These are phyloP conservation scores for Wickerhamiella lipophila DNA, from an alignment of 805 yeast species.

Conservation along the genomic window DNA sequence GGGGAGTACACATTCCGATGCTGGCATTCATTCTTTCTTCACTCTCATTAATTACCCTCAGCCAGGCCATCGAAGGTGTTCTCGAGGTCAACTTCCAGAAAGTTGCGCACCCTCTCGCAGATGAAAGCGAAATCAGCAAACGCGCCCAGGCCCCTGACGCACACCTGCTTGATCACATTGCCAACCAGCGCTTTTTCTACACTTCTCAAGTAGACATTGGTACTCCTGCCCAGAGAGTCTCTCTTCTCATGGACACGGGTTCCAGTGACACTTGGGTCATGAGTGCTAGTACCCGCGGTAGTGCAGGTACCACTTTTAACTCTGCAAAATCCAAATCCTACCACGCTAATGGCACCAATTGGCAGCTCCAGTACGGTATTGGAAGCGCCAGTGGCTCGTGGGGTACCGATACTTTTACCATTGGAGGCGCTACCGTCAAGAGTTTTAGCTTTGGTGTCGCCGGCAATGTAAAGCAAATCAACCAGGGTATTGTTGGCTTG, in stretches of 20 bases:
- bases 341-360: slow-evolving; percentile 21
- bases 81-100: slow-evolving; percentile 1
- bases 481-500: slow-evolving; percentile 41
- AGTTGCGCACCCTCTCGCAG: slow-evolving; percentile 2
- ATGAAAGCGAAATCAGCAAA: background rate
- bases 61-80: slow-evolving; percentile 7
- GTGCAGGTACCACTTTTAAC: background rate
- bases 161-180: slow-evolving; percentile 18
- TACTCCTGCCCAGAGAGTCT: slow-evolving; percentile 42
- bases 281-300: slow-evolving; percentile 25
- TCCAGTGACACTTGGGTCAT: slow-evolving; percentile 63
- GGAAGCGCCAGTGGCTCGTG: slow-evolving; percentile 40
- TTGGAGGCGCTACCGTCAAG: slow-evolving; percentile 41
- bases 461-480: slow-evolving; percentile 43
- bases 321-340: slow-evolving; percentile 19
- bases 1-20: background rate
- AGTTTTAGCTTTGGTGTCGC: slow-evolving; percentile 67
- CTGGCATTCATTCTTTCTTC: background rate
- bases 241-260: slow-evolving; percentile 60
- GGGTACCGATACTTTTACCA: slow-evolving; percentile 50
- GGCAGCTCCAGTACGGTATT: slow-evolving; percentile 36
- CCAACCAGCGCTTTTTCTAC: slow-evolving; percentile 28
- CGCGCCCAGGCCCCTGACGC: background rate
- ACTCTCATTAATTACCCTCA: background rate
- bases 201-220: slow-evolving; percentile 36